A percentile compares a stretch with the other conserved stretches of the same genome.
phyloP scores from a whole-genome alignment of 139 green algal genomes.

The Trebouxia sp. region DNA sequence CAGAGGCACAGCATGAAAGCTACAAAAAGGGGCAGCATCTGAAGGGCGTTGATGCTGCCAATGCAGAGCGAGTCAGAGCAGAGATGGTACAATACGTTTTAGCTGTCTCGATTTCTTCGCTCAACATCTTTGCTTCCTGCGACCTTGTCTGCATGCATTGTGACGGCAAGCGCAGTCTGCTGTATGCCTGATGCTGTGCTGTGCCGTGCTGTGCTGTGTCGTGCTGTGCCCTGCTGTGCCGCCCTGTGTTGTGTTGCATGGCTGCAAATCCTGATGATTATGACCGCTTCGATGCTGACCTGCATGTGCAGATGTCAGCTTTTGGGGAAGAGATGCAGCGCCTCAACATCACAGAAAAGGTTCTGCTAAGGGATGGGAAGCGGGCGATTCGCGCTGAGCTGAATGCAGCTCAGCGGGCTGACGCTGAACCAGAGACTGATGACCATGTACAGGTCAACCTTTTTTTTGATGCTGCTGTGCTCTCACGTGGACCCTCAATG shows the following conservation, averaged over 20 bases:
- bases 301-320: slow-evolving; percentile 16
- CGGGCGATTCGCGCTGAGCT: background rate
- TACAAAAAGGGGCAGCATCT: slow-evolving; percentile 36
- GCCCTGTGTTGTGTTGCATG: background rate
- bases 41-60: slow-evolving; percentile 16
- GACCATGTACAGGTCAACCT: too few relatives aligned
- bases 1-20: background rate
- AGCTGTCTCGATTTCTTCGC: too few relatives aligned
- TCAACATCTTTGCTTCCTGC: too few relatives aligned
- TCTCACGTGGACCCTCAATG: too few relatives aligned
- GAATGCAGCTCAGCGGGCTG: background rate
- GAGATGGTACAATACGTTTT: slow-evolving; percentile 34
- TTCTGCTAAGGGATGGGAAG: slow-evolving; percentile 11
- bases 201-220: too few relatives aligned
- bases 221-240: background rate
- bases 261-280: background rate
- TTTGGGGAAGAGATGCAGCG: background rate
- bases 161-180: too few relatives aligned
- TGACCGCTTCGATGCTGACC: too few relatives aligned
- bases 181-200: too few relatives aligned
- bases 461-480: too few relatives aligned
- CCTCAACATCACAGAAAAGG: background rate
- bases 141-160: too few relatives aligned
- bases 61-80: slow-evolving; percentile 13
- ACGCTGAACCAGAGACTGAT: too few relatives aligned